Conservation (phyloP, 2,329 filamentous ascomycete genomes). For the Aaosphaeria pasadenensis region DNA sequence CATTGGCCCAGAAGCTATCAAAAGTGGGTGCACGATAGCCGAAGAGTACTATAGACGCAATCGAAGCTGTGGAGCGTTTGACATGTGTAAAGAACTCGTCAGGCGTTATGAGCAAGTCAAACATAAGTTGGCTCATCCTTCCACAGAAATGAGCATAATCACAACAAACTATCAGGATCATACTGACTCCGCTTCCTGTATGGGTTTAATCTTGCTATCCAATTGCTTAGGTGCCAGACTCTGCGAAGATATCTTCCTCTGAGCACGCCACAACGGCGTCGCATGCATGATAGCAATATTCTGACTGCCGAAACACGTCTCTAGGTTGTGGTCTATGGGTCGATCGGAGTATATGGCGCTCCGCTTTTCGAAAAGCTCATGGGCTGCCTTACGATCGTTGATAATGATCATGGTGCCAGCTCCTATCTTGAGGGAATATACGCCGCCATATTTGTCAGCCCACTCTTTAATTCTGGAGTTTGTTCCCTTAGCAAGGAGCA, state of each 20-base stretch:
- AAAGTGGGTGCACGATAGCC: slow-evolving; percentile 7
- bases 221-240: slow-evolving; percentile 7
- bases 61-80: slow-evolving; percentile 5
- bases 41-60: slow-evolving; percentile 7
- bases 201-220: slow-evolving; percentile 6
- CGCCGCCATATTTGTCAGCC: slow-evolving; percentile 13
- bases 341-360: slow-evolving; percentile 14
- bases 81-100: slow-evolving; percentile 7
- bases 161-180: background rate
- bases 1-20: slow-evolving; percentile 10
- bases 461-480: slow-evolving; percentile 14
- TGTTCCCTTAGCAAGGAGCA: background rate
- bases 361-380: slow-evolving; percentile 18
- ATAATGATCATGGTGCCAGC: slow-evolving; percentile 14
- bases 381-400: slow-evolving; percentile 11
- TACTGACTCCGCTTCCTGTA: slow-evolving; percentile 12
- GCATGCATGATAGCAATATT: slow-evolving; percentile 7
- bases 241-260: slow-evolving; percentile 11
- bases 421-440: slow-evolving; percentile 18
- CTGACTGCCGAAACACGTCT: slow-evolving; percentile 1
- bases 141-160: background rate
- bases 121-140: slow-evolving; percentile 8
- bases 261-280: slow-evolving; percentile 6
- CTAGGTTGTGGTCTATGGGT: slow-evolving; percentile 6
- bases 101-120: slow-evolving; percentile 9